A percentile compares a stretch with the other conserved stretches of the same genome.
phyloP scores from a whole-genome alignment of 345 rosid genomes.

The Murraya paniculata region DNA sequence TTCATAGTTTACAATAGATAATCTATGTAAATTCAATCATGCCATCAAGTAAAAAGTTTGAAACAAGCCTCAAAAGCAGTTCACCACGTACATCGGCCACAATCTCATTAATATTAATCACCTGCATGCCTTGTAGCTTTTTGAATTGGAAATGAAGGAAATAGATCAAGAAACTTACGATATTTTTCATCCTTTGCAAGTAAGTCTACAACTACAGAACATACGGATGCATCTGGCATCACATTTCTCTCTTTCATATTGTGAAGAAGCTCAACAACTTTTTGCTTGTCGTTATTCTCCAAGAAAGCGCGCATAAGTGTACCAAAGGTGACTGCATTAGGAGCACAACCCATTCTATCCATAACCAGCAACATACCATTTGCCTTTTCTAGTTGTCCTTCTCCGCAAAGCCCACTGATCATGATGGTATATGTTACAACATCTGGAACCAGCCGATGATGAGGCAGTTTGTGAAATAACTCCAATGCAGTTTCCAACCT shows the following conservation, averaged over 20 bases:
- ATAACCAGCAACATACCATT: not conserved
- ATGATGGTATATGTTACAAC: not conserved
- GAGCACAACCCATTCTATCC: not conserved
- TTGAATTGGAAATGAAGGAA: constrained; percentile 17
- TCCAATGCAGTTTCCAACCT: not conserved
- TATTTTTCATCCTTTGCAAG: constrained; percentile 12
- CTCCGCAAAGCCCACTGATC: not conserved
- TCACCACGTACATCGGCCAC: not conserved
- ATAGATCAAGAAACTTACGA: constrained; percentile 24
- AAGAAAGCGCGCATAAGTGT: not conserved
- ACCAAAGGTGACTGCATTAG: not conserved
- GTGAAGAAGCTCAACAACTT: not conserved
- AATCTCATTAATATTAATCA: not conserved
- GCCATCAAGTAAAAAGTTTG: not conserved
- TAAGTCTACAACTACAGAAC: not conserved
- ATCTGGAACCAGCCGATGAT: not conserved
- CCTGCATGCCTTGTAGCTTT: no score
- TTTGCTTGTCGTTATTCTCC: not conserved
- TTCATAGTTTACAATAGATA: not conserved
- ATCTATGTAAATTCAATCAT: not conserved
- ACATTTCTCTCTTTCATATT: not conserved
- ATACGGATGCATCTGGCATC: not conserved
- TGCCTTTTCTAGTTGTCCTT: not conserved
- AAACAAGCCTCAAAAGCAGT: not conserved
- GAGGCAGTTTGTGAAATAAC: not conserved